These are phyloP conservation scores for Phialocephala sp. DNA, from an alignment of 2,329 filamentous ascomycete genomes.

Conservation along the genomic window DNA sequence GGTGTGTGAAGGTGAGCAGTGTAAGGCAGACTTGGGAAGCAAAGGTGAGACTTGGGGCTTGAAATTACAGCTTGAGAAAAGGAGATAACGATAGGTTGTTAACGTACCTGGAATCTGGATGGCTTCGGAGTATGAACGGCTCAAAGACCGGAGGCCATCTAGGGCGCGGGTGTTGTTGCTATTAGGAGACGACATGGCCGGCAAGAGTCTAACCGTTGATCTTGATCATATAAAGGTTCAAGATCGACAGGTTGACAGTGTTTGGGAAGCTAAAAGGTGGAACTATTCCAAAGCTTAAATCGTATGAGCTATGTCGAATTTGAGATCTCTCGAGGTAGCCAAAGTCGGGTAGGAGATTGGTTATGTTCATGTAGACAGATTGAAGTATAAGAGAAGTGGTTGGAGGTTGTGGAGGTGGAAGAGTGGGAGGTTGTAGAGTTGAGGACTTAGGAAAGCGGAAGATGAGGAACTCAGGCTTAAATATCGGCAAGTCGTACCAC, in stretches of 20 bases:
- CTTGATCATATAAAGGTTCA: neutral
- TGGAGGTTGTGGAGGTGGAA: neutral
- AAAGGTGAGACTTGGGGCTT: neutral
- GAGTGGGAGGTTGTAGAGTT: neutral
- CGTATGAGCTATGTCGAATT: neutral
- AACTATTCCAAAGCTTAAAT: neutral
- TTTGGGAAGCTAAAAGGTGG: neutral
- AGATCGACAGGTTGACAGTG: neutral
- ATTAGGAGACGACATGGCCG: neutral
- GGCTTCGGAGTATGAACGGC: neutral
- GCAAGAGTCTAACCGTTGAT: neutral
- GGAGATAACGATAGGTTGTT: neutral
- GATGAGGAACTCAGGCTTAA: neutral
- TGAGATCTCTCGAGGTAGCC: neutral
- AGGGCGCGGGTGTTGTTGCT: neutral
- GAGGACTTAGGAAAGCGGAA: neutral
- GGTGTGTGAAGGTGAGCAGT: neutral
- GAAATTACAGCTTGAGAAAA: neutral
- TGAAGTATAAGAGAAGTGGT: neutral
- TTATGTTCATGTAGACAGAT: neutral
- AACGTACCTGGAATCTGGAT: neutral
- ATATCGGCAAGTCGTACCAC: neutral
- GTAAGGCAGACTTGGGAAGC: neutral
- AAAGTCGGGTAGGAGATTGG: neutral
- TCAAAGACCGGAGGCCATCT: neutral